Conservation (phyloP, 148 eudicot genomes). For the Persicaria tinctoria region DNA sequence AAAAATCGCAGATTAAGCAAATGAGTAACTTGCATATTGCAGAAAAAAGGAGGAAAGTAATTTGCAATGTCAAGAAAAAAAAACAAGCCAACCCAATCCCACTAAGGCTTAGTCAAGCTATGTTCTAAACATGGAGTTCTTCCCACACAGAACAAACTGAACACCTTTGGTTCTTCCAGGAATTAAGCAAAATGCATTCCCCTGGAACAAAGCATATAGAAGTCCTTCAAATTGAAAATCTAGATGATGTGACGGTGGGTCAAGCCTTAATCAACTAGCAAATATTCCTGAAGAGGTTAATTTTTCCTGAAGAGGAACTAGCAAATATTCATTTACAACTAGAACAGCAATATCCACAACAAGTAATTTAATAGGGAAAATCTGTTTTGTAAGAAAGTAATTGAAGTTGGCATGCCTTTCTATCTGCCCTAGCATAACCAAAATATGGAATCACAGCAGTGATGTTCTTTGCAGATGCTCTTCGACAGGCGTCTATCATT, state of each 20-base stretch:
- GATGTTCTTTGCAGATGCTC: slow-evolving; percentile 65
- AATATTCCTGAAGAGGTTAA: background rate
- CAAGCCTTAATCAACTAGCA: background rate
- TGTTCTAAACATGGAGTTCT: background rate
- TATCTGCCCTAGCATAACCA: slow-evolving; percentile 78
- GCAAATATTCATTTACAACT: background rate
- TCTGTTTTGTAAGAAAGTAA: background rate
- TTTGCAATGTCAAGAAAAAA: background rate
- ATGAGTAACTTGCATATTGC: background rate
- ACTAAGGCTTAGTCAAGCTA: background rate
- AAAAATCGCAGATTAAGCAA: background rate
- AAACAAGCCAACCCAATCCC: background rate
- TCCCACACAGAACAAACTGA: background rate
- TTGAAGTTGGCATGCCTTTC: slow-evolving; percentile 33
- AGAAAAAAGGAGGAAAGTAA: background rate
- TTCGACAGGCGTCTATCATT: slow-evolving; percentile 72
- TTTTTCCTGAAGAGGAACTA: background rate
- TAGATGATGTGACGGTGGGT: background rate
- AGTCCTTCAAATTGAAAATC: background rate
- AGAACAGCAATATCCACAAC: background rate
- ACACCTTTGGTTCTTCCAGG: background rate
- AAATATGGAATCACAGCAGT: slow-evolving; percentile 72
- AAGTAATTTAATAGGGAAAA: background rate
- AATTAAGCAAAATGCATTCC: background rate
- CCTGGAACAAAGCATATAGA: background rate